A percentile compares a stretch with the other conserved stretches of the same genome.
Evolutionary conservation across 1,284 basidiomycete genomes (phyloP).

Genomic region (Melampsora americana): DNA sequence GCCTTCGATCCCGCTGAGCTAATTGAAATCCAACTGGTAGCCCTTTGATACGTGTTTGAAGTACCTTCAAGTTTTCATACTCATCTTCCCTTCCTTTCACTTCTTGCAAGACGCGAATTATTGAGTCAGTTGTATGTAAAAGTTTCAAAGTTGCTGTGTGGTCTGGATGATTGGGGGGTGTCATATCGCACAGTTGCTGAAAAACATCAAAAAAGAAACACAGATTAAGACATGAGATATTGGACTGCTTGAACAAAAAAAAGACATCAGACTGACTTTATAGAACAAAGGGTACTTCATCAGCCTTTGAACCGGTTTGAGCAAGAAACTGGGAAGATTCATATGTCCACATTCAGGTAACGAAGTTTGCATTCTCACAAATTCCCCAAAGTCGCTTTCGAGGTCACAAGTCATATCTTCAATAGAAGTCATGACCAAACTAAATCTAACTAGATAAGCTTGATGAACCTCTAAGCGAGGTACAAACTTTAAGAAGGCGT

Average conservation of each 20-base stretch:
- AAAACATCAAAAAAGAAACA: conserved; percentile 44
- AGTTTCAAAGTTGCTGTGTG: conserved; percentile 67
- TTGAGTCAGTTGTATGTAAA: conserved; percentile 65
- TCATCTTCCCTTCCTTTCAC: conserved; percentile 80
- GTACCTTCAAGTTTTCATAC: conserved; percentile 67
- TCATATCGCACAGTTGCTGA: conserved; percentile 65
- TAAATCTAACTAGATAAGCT: conserved; percentile 73
- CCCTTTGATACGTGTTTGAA: conserved; percentile 64
- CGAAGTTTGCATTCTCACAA: conserved; percentile 69
- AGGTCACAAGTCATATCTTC: conserved; percentile 61
- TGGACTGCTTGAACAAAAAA: neutral
- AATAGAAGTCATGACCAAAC: conserved; percentile 62
- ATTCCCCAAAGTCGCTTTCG: conserved; percentile 73
- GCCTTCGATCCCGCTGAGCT: conserved; percentile 66
- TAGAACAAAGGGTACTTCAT: conserved; percentile 70
- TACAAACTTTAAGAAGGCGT: conserved; percentile 64
- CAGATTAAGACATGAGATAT: neutral
- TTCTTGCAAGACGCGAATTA: conserved; percentile 73
- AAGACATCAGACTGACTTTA: conserved; percentile 60
- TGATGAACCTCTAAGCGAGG: conserved; percentile 73
- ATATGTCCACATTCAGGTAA: conserved; percentile 62
- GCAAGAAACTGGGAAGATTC: conserved; percentile 65
- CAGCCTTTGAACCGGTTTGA: conserved; percentile 72
- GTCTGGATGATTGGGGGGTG: conserved; percentile 67
- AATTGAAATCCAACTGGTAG: conserved; percentile 62